Percentiles rank a stretch among this genome's conserved stretches.
Evolutionary conservation across 768 basidiomycete genomes (phyloP).

Genomic region (Phanerochaete sordida): DNA sequence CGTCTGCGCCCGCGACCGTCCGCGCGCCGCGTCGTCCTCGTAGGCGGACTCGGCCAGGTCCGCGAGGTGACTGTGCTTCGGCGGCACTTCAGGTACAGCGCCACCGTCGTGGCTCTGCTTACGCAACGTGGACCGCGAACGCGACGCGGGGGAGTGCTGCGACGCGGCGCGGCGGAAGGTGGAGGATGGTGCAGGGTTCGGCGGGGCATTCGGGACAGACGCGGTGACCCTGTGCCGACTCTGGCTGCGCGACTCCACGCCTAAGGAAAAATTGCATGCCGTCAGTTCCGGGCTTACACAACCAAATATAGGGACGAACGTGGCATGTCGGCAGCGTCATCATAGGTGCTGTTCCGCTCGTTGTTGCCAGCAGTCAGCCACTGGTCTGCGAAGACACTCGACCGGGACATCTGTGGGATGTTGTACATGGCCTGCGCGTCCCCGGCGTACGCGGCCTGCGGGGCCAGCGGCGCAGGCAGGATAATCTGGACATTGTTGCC

Average conservation of each 20-base stretch:
- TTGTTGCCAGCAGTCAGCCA: constrained; percentile 5
- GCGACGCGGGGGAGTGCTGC: not conserved
- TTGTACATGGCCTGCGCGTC: not conserved
- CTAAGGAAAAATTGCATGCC: not conserved
- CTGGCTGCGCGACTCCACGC: not conserved
- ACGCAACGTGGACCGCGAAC: not conserved
- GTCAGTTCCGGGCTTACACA: not conserved
- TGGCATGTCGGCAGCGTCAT: not conserved
- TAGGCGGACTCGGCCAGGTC: constrained; percentile 3
- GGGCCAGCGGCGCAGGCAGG: constrained; percentile 61
- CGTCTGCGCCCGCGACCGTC: not conserved
- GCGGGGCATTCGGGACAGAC: not conserved
- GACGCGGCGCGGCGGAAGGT: not conserved
- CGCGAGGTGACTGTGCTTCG: not conserved
- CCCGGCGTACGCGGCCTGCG: constrained; percentile 22
- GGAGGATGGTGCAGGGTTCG: not conserved
- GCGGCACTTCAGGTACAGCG: not conserved
- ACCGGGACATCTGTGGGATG: not conserved
- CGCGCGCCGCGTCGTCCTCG: not conserved
- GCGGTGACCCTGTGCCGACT: not conserved
- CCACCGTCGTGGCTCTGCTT: not conserved
- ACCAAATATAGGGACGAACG: not conserved
- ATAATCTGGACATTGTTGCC: constrained; percentile 64
- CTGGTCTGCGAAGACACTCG: constrained; percentile 12
- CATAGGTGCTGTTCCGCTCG: not conserved